These are phyloP conservation scores for Sporothrix protearum DNA, from an alignment of 2,329 filamentous ascomycete species.

Conservation along the genomic window DNA sequence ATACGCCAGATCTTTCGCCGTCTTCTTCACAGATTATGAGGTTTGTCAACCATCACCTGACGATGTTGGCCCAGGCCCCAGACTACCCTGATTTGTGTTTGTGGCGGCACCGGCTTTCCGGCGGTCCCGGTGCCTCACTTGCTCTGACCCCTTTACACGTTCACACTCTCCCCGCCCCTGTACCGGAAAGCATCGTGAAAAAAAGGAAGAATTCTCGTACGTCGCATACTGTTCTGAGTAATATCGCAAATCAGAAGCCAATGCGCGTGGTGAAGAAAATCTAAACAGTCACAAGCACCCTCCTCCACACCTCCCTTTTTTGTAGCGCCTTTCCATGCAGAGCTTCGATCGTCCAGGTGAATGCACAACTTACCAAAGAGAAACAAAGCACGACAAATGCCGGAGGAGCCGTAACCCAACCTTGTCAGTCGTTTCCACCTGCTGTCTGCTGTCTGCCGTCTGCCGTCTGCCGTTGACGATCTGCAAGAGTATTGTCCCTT, in stretches of 20 bases:
- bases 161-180: not conserved
- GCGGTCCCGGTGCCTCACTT: not conserved
- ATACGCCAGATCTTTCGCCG: not conserved
- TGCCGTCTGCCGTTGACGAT: not conserved
- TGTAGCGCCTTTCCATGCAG: not conserved
- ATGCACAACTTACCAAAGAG: not conserved
- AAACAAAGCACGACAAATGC: conserved; percentile 15
- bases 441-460: not conserved
- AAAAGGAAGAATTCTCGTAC: not conserved
- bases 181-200: not conserved
- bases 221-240: no score
- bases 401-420: conserved; percentile 3
- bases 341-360: not conserved
- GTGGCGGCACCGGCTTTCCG: conserved; percentile 12
- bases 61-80: not conserved
- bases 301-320: not conserved
- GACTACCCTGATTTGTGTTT: not conserved
- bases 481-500: not conserved
- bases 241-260: not conserved
- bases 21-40: not conserved
- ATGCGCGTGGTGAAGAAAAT: not conserved
- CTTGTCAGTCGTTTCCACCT: no score
- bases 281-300: conserved; percentile 4
- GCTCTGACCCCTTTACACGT: not conserved
- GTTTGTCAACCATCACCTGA: conserved; percentile 14